phyloP scores from a whole-genome alignment of 1,139 yeast genomes.

The Eremothecium gossypii region DNA sequence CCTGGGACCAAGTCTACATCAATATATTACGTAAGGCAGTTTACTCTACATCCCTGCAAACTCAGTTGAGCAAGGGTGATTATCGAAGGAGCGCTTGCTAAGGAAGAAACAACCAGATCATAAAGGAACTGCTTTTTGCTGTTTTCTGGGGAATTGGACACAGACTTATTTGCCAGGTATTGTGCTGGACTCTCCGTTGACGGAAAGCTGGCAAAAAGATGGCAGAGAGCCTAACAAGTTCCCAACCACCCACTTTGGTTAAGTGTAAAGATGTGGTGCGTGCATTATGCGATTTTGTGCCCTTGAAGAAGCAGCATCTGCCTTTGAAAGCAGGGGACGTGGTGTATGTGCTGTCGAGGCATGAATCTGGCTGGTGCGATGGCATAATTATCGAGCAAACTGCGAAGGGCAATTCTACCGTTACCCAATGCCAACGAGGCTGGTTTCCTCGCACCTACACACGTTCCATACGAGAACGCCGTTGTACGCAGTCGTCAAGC shows the following conservation, averaged over 20 bases:
- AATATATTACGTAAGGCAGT: too few species aligned
- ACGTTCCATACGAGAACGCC: constrained; percentile 13
- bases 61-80: too few species aligned
- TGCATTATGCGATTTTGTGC: constrained; percentile 19
- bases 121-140: too few species aligned
- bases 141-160: neutral
- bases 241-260: neutral
- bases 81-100: too few species aligned
- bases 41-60: too few species aligned
- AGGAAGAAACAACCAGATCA: too few species aligned
- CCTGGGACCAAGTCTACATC: too few species aligned
- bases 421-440: constrained; percentile 39
- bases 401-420: constrained; percentile 11
- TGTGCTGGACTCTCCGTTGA: neutral
- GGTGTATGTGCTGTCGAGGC: constrained; percentile 35
- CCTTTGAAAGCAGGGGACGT: constrained; percentile 27
- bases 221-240: too few species aligned
- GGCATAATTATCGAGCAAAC: constrained; percentile 38
- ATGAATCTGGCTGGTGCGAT: constrained; percentile 70
- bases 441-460: constrained; percentile 66
- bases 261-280: constrained; percentile 22
- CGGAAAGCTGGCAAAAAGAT: too few species aligned
- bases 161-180: neutral
- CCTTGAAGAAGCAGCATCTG: constrained; percentile 13
- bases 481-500: neutral